Percentiles rank a stretch among this genome's conserved stretches.
Evolutionary conservation across 768 basidiomycete genomes (phyloP).

Genomic region (Kwoniella sp.): DNA sequence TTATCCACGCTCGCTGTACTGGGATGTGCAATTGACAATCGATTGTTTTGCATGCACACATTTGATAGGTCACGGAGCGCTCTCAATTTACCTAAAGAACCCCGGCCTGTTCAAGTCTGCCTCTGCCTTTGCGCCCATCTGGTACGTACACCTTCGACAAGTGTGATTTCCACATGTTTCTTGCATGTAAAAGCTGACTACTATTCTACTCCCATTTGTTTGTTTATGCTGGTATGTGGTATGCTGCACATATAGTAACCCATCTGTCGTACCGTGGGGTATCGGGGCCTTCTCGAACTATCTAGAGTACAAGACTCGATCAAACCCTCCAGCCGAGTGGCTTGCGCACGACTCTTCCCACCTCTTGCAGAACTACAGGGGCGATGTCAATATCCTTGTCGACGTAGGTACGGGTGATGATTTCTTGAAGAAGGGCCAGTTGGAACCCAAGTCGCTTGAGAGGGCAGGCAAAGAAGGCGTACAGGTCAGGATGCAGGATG

Average conservation of each 20-base stretch:
- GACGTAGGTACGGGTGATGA: constrained; percentile 74
- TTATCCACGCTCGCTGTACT: no score
- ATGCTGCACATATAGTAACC: constrained; percentile 82
- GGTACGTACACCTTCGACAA: constrained; percentile 39
- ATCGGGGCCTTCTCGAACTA: constrained; percentile 87
- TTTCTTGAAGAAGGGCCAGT: constrained; percentile 81
- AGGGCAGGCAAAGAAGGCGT: constrained; percentile 78
- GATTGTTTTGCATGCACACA: no score
- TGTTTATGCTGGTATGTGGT: no score
- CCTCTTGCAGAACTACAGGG: constrained; percentile 64
- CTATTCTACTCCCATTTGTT: no score
- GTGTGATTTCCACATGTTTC: no score
- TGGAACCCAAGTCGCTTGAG: constrained; percentile 85
- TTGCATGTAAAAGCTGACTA: no score
- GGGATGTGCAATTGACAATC: no score
- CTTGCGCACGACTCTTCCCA: constrained; percentile 81
- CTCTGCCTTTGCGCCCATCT: constrained; percentile 69
- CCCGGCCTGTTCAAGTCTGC: constrained; percentile 73
- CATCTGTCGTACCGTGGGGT: constrained; percentile 85
- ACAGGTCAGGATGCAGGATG: constrained; percentile 73
- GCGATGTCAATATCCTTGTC: constrained; percentile 73
- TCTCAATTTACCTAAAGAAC: constrained; percentile 82
- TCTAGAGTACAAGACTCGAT: constrained; percentile 58
- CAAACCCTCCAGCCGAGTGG: constrained; percentile 72
- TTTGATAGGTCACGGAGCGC: constrained; percentile 92